Conservation (phyloP, 2,329 filamentous ascomycete species). For the Diaporthe sp. region DNA sequence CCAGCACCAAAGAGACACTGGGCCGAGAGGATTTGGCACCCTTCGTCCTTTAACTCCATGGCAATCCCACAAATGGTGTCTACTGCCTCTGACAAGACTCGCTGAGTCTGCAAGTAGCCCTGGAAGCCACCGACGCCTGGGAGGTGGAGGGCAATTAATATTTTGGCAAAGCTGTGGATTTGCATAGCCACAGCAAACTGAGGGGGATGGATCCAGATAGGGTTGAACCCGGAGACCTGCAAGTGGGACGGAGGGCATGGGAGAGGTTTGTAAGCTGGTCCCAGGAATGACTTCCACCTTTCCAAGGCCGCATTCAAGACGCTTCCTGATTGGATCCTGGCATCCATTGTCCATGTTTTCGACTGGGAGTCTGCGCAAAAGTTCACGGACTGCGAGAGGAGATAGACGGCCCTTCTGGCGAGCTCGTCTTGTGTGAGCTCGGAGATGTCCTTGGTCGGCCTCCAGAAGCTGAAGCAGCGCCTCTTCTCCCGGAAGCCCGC, state of each 20-base stretch:
- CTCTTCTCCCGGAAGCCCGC: conserved; percentile 71
- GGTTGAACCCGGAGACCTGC: conserved; percentile 52
- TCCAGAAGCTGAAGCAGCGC: conserved; percentile 69
- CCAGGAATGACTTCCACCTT: conserved; percentile 49
- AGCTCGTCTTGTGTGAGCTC: conserved; percentile 62
- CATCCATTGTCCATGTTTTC: conserved; percentile 35
- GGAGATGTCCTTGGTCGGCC: conserved; percentile 57
- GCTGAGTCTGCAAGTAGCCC: conserved; percentile 56
- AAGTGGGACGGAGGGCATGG: conserved; percentile 46
- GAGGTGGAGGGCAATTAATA: conserved; percentile 65
- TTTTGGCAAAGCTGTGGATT: conserved; percentile 64
- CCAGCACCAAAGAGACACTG: conserved; percentile 59
- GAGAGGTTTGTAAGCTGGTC: conserved; percentile 55
- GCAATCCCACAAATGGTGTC: conserved; percentile 64
- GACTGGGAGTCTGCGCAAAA: conserved; percentile 47
- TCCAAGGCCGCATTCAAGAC: conserved; percentile 44
- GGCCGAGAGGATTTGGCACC: conserved; percentile 57
- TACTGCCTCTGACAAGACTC: conserved; percentile 59
- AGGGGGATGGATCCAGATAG: conserved; percentile 65
- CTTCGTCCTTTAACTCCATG: conserved; percentile 55
- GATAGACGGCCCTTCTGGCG: conserved; percentile 61
- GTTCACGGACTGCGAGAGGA: conserved; percentile 65
- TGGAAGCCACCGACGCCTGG: conserved; percentile 63
- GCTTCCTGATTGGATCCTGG: conserved; percentile 35
- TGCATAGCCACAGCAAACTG: conserved; percentile 61